Evolutionary conservation across 306 rosid species (phyloP), one percentile per base, ranked within the genome.

Genomic region (Vigna nakashimae): DNA sequence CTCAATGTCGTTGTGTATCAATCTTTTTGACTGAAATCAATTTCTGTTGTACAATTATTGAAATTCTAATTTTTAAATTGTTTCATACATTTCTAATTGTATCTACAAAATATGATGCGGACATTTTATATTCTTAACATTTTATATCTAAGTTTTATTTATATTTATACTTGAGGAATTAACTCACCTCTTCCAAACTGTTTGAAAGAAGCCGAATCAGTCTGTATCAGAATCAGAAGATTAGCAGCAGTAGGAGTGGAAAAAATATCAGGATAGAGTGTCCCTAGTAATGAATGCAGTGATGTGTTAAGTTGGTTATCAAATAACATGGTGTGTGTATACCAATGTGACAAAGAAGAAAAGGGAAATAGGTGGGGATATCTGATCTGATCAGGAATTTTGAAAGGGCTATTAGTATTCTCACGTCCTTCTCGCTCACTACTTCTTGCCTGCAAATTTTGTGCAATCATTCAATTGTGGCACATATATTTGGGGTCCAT

Each of bases 401-500:
- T 18, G 77, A 79, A 56, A 62, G 65, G 70, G 59, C 65, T 46
- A 58, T 78, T 74, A 20, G 71, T 15, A 66, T 71, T 75, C 73
- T 74, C 50, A 49, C 51, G 82, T 82, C 82, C 68, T 75, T 22
- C 69, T 82, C 79, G 26, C 50, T 2, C 69, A 58, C 74, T 34
- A 45, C 20, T 22, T 22, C 63, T 51, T 67, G 64, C 76, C 79
- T 62, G 63, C 81, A 74, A 78, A 73, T 20, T 36, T 76, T 73
- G 83, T 50, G 56, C 48, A 75, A 55, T 73, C 78, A 81, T 77
- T 82, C 43, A 66, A 43, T 32, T 32, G 66, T 32, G 66, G 75
- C 53, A 71, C 63, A 75, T 65, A 17, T 9, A 52, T 30, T 24
- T 71, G 53, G 79, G 86, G 77, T 45, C 84, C 86, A 82, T 76